Percentiles rank a stretch among this genome's conserved stretches.
Conservation (phyloP, 495 filamentous ascomycete species). For the Clavariopsis aquatica region DNA sequence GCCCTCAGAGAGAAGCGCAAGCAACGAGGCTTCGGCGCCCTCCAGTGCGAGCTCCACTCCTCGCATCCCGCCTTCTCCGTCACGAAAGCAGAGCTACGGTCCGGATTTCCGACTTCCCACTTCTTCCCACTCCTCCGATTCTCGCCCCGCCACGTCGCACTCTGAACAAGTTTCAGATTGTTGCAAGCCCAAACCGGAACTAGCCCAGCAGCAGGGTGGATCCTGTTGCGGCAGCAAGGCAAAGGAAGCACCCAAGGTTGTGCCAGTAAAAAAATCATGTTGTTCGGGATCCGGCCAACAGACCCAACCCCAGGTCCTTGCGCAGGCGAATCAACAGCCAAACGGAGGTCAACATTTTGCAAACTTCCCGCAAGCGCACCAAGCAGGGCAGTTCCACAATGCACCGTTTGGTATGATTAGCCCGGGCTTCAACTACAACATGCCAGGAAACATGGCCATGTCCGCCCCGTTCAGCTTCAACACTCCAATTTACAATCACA, state of each 20-base stretch:
- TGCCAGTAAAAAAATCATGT: constrained; percentile 28
- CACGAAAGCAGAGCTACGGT: constrained; percentile 14
- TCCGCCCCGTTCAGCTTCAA: constrained; percentile 24
- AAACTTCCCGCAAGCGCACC: constrained; percentile 5
- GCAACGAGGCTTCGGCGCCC: constrained; percentile 31
- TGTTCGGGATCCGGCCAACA: constrained; percentile 18
- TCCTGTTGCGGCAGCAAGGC: constrained; percentile 25
- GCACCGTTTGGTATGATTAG: neutral
- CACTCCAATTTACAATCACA: constrained; percentile 27
- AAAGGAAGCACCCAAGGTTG: constrained; percentile 10
- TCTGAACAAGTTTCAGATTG: constrained; percentile 24
- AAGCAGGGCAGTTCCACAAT: neutral
- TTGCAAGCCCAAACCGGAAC: constrained; percentile 27
- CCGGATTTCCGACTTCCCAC: constrained; percentile 10
- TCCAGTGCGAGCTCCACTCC: constrained; percentile 38
- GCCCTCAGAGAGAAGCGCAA: constrained; percentile 28
- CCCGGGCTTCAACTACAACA: constrained; percentile 1
- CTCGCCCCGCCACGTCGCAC: constrained; percentile 12
- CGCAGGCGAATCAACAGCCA: constrained; percentile 1
- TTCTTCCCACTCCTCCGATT: neutral
- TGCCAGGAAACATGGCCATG: constrained; percentile 4
- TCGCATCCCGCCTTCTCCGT: constrained; percentile 20
- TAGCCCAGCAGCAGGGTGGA: constrained; percentile 11
- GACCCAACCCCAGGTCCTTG: neutral
- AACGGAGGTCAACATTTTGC: neutral